Evolutionary conservation across 176 grass and related monocot genomes (phyloP).

Genomic region (Avena atlantica): DNA sequence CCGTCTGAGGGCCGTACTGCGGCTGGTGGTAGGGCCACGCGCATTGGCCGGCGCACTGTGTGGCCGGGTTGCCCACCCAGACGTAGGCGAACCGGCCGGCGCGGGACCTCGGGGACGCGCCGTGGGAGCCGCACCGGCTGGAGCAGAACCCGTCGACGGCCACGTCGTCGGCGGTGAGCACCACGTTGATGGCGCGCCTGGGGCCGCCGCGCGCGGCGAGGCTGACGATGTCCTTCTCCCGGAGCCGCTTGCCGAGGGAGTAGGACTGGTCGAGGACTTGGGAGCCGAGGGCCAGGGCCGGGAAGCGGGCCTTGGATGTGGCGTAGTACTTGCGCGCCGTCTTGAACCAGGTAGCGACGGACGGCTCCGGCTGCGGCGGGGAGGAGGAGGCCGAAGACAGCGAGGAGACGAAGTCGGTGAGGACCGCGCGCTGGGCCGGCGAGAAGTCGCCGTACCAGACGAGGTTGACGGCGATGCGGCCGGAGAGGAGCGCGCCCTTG

Average conservation of each 20-base stretch:
- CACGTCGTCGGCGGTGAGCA: constrained; percentile 83
- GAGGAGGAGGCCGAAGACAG: constrained; percentile 3
- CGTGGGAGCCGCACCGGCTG: constrained; percentile 88
- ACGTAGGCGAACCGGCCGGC: constrained; percentile 76
- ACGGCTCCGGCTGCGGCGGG: constrained; percentile 46
- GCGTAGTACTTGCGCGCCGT: constrained; percentile 76
- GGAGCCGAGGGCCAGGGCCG: constrained; percentile 30
- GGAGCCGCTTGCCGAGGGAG: constrained; percentile 63
- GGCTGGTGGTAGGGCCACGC: constrained; percentile 99
- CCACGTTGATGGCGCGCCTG: constrained; percentile 71
- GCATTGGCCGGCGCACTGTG: constrained; percentile 87
- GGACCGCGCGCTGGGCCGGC: constrained; percentile 58
- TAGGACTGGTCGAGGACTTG: constrained; percentile 59
- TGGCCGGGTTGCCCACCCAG: constrained; percentile 89
- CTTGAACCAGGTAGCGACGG: constrained; percentile 76
- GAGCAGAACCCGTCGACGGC: constrained; percentile 87
- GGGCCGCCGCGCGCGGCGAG: constrained; percentile 50
- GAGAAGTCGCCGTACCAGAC: constrained; percentile 89
- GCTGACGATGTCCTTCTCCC: constrained; percentile 46
- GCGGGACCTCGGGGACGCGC: constrained; percentile 54
- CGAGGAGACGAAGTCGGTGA: constrained; percentile 79
- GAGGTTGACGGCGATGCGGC: constrained; percentile 70
- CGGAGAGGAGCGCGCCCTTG: constrained; percentile 78
- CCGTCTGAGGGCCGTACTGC: constrained; percentile 75
- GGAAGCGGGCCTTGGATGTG: constrained; percentile 57